These are phyloP conservation scores for Aspergillus bridgeri DNA, from an alignment of 495 filamentous ascomycete species.

Conservation along the genomic window DNA sequence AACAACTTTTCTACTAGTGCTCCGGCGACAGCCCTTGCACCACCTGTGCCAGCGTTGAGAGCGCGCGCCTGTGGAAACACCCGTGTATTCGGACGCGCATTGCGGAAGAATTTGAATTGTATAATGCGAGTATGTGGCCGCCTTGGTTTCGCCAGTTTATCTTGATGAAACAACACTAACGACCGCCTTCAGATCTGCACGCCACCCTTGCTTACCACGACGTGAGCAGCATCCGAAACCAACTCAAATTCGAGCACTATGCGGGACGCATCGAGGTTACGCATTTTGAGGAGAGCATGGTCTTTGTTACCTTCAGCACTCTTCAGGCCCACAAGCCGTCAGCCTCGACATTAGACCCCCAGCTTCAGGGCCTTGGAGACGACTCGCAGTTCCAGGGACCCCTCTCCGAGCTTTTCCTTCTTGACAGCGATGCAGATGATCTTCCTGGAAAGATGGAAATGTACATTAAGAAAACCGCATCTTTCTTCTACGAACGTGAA, in stretches of 20 bases:
- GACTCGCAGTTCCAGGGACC: constrained; percentile 41
- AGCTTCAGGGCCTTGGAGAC: constrained; percentile 49
- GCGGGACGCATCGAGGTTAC: constrained; percentile 64
- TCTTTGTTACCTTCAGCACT: constrained; percentile 50
- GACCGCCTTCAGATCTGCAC: constrained; percentile 50
- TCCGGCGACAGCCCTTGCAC: constrained; percentile 76
- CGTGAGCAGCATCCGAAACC: constrained; percentile 56
- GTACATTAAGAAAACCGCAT: constrained; percentile 65
- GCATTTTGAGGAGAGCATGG: constrained; percentile 58
- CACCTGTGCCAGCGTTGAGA: constrained; percentile 74
- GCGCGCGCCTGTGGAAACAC: constrained; percentile 74
- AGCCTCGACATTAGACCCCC: constrained; percentile 49
- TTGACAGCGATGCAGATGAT: constrained; percentile 67
- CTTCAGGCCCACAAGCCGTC: constrained; percentile 45
- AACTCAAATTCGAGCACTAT: constrained; percentile 53
- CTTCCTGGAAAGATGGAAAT: constrained; percentile 61
- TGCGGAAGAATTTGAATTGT: constrained; percentile 69
- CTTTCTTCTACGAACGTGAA: constrained; percentile 61
- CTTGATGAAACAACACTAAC: constrained; percentile 14
- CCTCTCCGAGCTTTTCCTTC: constrained; percentile 49
- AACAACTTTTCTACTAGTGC: constrained; percentile 44
- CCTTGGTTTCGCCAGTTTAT: background rate
- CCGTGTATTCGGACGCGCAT: constrained; percentile 76
- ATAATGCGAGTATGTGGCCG: constrained; percentile 54
- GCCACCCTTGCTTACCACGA: constrained; percentile 63